Evolutionary conservation across 164 flowering plant species (phyloP), one percentile per base, ranked within the genome.

Genomic region (Platanus orientalis): DNA sequence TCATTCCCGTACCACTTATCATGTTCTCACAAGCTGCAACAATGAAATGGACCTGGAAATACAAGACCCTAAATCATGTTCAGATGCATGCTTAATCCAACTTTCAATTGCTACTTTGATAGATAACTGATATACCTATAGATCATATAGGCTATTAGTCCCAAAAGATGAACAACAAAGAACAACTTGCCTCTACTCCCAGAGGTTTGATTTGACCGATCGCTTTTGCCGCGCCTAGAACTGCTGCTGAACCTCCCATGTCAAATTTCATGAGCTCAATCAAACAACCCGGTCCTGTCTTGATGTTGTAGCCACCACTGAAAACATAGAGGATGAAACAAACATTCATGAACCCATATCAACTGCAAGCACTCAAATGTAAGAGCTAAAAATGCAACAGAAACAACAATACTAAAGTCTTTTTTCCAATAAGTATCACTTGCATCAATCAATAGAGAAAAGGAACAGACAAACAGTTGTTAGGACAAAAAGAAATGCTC

Each of bases 161-260:
- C 36, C 20, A 10, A 23, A 29, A 21, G 44, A 27, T 27, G 19
- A 56, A 64, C 12, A 52, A 61, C 12, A n/a, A 28, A 24, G 10
- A n/a, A n/a, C n/a, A 6, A 67, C 78, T 71, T 67, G 75, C 98
- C 97, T 90, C 98, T 23, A 94, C 98, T 48, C 97, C 97, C 32
- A 75, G 76, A 71, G 98, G 98, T 71, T 91, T 94, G 49, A 94
- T 89, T 78, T 86, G 85, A 54, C 86, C 98, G 62, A 94, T 81
- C 66, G 96, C 97, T 77, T 89, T 94, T 62, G 98, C 98, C 34
- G 98, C 95, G 58, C 98, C 98, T 12, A 93, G 71, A 56, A 88
- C 91, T 54, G 98, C 98, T n/a, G 97, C 98, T 30, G 97, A 81
- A 66, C 98, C 98, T 50, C 97, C 97, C 98, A 93, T 93, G 49